Evolutionary conservation across 2,329 filamentous ascomycete species (phyloP).

Genomic region (Apiospora sp.): DNA sequence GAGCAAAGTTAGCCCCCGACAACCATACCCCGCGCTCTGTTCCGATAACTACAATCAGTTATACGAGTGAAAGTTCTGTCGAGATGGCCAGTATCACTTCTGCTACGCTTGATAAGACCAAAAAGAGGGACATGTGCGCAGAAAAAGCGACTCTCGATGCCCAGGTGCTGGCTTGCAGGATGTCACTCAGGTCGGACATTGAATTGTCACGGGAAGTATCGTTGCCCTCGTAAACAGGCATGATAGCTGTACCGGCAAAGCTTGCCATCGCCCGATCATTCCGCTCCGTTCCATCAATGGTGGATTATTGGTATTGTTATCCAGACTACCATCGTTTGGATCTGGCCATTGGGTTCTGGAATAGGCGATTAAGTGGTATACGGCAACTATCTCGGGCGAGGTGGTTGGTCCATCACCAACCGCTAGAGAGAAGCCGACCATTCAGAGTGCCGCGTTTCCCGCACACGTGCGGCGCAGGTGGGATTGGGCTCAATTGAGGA

Average conservation of each 20-base stretch:
- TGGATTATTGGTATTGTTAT: neutral
- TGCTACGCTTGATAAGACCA: neutral
- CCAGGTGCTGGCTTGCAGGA: neutral
- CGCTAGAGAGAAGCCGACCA: neutral
- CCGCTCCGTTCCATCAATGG: neutral
- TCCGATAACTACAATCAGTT: neutral
- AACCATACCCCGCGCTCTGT: neutral
- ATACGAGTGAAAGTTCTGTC: neutral
- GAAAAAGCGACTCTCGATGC: neutral
- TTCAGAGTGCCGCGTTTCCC: neutral
- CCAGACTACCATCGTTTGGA: neutral
- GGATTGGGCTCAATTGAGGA: constrained; percentile 11
- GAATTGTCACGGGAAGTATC: neutral
- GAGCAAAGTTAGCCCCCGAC: neutral
- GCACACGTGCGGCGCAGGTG: neutral
- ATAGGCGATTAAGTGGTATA: neutral
- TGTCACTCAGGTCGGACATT: neutral
- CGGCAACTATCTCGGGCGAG: neutral
- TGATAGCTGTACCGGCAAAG: neutral
- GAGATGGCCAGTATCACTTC: neutral
- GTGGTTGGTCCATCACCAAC: neutral
- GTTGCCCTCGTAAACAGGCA: neutral
- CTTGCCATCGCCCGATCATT: neutral
- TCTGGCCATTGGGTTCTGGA: neutral
- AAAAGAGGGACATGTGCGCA: neutral